phyloP scores from a whole-genome alignment of 768 basidiomycete species.

The Dacryopinax primogenitus region DNA sequence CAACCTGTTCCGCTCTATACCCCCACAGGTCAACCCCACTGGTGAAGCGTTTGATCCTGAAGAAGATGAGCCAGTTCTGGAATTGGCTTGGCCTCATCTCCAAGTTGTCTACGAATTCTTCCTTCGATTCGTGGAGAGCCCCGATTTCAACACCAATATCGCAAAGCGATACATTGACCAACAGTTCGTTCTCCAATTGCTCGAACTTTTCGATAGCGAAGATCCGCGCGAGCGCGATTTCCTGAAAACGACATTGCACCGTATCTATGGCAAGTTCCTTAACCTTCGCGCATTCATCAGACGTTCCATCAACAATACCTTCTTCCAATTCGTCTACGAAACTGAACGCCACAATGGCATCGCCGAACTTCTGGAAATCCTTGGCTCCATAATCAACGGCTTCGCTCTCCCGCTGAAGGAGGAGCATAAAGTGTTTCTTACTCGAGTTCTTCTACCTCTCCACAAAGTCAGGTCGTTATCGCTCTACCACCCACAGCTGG shows the following conservation, averaged over 20 bases:
- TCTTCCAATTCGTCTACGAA: constrained; percentile 98
- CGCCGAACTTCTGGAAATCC: constrained; percentile 91
- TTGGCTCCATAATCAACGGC: constrained; percentile 98
- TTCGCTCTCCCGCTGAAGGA: constrained; percentile 97
- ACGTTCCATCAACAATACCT: constrained; percentile 98
- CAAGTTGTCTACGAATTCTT: constrained; percentile 99
- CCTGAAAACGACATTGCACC: constrained; percentile 95
- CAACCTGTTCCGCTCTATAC: constrained; percentile 98
- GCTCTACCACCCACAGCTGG: constrained; percentile 96
- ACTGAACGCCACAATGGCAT: constrained; percentile 98
- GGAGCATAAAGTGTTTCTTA: constrained; percentile 96
- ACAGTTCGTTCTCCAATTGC: constrained; percentile 83
- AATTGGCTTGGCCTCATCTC: constrained; percentile 98
- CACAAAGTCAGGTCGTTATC: constrained; percentile 98
- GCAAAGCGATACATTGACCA: constrained; percentile 98
- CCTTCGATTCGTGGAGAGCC: constrained; percentile 93
- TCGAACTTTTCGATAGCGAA: constrained; percentile 97
- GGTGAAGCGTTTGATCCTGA: constrained; percentile 99
- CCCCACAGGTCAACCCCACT: constrained; percentile 94
- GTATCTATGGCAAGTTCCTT: constrained; percentile 99
- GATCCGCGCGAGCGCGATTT: constrained; percentile 98
- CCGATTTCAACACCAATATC: constrained; percentile 95
- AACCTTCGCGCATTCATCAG: constrained; percentile 97
- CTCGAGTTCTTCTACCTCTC: constrained; percentile 81
- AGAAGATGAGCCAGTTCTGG: constrained; percentile 97